These are phyloP conservation scores for Buddleja alternifolia DNA, from an alignment of 257 asterid species.

Conservation along the genomic window DNA sequence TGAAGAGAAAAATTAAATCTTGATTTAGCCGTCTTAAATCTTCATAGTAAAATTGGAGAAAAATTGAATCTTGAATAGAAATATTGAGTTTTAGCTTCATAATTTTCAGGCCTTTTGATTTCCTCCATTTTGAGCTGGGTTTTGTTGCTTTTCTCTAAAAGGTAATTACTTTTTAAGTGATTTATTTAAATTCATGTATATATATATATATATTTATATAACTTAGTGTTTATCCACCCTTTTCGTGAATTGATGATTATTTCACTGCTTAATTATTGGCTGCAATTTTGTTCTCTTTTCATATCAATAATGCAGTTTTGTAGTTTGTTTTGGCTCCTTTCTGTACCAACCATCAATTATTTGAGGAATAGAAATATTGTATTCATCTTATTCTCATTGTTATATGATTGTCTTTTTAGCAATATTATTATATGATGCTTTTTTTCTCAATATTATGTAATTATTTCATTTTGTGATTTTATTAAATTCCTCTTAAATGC, in stretches of 20 bases:
- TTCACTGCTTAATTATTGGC: too few relatives aligned
- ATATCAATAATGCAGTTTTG: conserved; percentile 28
- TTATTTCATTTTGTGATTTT: neutral
- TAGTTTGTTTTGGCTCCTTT: conserved; percentile 27
- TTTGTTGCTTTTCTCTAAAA: conserved; percentile 30
- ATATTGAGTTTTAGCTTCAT: conserved; percentile 7
- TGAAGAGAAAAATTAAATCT: conserved; percentile 24
- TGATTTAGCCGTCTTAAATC: neutral
- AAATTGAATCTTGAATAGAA: conserved; percentile 10
- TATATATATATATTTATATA: too few relatives aligned
- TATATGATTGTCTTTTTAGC: neutral
- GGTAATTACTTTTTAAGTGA: conserved; percentile 35
- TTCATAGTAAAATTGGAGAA: neutral
- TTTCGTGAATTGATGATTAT: neutral
- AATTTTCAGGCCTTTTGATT: conserved; percentile 17
- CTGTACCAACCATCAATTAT: conserved; percentile 20
- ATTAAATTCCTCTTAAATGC: too few relatives aligned
- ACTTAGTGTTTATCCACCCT: neutral
- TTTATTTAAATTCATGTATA: too few relatives aligned
- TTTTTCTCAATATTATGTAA: neutral
- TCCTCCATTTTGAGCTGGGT: conserved; percentile 44
- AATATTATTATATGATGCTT: neutral
- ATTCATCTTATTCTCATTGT: conserved; percentile 20
- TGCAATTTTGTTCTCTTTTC: conserved; percentile 27
- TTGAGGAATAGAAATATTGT: conserved; percentile 16